Base-by-base conservation (phyloP, 2,329 filamentous ascomycete genomes). In the Colletotrichum graminicola region DNA sequence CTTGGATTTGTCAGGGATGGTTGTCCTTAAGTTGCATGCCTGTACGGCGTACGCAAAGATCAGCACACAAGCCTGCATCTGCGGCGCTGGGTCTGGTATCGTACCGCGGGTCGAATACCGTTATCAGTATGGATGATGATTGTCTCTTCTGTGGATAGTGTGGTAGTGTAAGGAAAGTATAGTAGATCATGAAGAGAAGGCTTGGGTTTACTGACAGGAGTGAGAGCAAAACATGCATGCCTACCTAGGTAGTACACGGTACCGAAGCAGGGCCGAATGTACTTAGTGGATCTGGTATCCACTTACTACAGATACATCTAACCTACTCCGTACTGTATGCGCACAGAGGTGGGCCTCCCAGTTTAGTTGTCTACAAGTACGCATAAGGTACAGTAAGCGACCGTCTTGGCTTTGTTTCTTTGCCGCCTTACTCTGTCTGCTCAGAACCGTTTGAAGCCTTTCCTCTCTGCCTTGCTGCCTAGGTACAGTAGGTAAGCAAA, bases 11-110 rank as follows among this genome's bases (percentile, higher is more conserved):
- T 34, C 52, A 56, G 32, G 32, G 32, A 36, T 56, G 32, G 11
- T n/a, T 23, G 11, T 36, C 52, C 18, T 14, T 23, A 2, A 21
- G 4, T 18, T 52, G 49, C 14, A 11, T 56, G 32, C 12, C 32
- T 56, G 32, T 51, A 29, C 10, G 52, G 61, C 60, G n/a, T n/a
- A 62, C 14, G 2, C 18, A 59, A 29, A 65, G 49, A n/a, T 59
- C 62, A 66, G 45, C 56, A 29, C n/a, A 51, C 32, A 16, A n/a
- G 23, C 43, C 21, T 29, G 21, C 59, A 26, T 34, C 29, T 49
- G 59, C 29, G 12, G 18, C 23, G 56, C 32, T 26, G 26, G 14
- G 21, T 51, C 5, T 23, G 32, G 45, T 51, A 39, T n/a, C 14
- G n/a, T 39, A 23, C 29, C 23, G 29, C 16, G 23, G 23, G 59